Base-by-base conservation (phyloP, 192 early-diverging fungal genomes). In the Coemansia guatemalensis region DNA sequence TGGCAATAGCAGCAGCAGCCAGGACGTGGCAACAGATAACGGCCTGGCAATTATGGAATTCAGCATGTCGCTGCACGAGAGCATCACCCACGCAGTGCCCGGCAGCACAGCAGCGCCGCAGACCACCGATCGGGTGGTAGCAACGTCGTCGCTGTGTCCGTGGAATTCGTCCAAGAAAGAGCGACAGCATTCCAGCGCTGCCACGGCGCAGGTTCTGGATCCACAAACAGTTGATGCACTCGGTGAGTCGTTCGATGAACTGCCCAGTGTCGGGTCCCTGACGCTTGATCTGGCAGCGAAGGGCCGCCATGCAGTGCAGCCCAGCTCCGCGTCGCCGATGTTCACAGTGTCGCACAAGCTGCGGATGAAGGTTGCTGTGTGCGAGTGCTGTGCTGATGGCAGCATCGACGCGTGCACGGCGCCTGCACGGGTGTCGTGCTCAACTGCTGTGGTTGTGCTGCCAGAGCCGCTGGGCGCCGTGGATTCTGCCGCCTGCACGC, bases 271-370 rank as follows among this genome's bases (percentile, higher is more conserved):
- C 5, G 69, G 60, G 6, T 27, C 69, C 4, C 54, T 71, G 26
- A 50, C 21, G 24, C 39, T 77, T 35, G 23, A 57, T 20, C 49
- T 71, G 48, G 50, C 65, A 0, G 41, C 39, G 8, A 54, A 20
- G 1, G 56, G 62, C 22, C 21, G 27, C 8, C 48, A 23, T 3
- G 56, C 51, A 12, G 75, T 71, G 53, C 75, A 78, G 65, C 58
- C 75, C 11, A 72, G 65, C 58, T 68, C 69, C 5, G 17, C 44
- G 1, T 72, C 75, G 21, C 61, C 58, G 7, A 26, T 78, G 54
- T 78, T 78, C 21, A 51, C 75, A 4, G 75, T 78, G 6, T 25
- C 75, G 11, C 75, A 78, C 22, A 48, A 54, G 44, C 65, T 78
- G 44, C 33, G 32, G 7, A 39, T 71, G 12, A 25, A 54, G 0